Conservation (phyloP, 1,284 basidiomycete genomes). For the Pisolithus thermaeus region DNA sequence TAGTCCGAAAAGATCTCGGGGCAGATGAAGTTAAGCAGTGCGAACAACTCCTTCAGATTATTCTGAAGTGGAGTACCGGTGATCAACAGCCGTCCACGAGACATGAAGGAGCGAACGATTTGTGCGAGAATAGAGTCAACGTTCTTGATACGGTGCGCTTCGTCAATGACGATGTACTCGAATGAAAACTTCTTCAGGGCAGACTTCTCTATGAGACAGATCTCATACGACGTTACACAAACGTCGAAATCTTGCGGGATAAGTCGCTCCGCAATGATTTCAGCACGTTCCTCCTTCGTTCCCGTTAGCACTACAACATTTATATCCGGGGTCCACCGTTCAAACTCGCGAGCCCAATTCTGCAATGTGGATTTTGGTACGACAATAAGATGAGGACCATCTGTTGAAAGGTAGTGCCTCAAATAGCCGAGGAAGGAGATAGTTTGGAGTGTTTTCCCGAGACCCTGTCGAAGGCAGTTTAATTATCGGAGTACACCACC, state of each 20-base stretch:
- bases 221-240: slow-evolving; percentile 96
- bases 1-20: slow-evolving; percentile 80
- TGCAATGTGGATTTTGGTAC: slow-evolving; percentile 98
- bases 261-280: slow-evolving; percentile 74
- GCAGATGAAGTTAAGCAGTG: slow-evolving; percentile 91
- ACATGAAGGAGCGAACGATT: slow-evolving; percentile 90
- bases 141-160: slow-evolving; percentile 99
- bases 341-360: slow-evolving; percentile 95
- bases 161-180: slow-evolving; percentile 98
- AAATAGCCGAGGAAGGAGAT: slow-evolving; percentile 97
- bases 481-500: slow-evolving; percentile 3
- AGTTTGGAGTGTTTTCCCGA: slow-evolving; percentile 97
- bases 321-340: slow-evolving; percentile 89
- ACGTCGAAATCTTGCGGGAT: slow-evolving; percentile 91
- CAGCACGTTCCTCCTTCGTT: slow-evolving; percentile 83
- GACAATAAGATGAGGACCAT: slow-evolving; percentile 89
- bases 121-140: slow-evolving; percentile 95
- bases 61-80: slow-evolving; percentile 98
- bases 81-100: slow-evolving; percentile 87
- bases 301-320: slow-evolving; percentile 81
- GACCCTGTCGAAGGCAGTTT: slow-evolving; percentile 53
- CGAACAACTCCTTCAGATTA: slow-evolving; percentile 96
- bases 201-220: slow-evolving; percentile 92
- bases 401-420: slow-evolving; percentile 73
- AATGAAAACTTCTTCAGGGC: slow-evolving; percentile 93